These are phyloP conservation scores for Alternaria sp. DNA, from an alignment of 2,329 filamentous ascomycete species.

Conservation along the genomic window DNA sequence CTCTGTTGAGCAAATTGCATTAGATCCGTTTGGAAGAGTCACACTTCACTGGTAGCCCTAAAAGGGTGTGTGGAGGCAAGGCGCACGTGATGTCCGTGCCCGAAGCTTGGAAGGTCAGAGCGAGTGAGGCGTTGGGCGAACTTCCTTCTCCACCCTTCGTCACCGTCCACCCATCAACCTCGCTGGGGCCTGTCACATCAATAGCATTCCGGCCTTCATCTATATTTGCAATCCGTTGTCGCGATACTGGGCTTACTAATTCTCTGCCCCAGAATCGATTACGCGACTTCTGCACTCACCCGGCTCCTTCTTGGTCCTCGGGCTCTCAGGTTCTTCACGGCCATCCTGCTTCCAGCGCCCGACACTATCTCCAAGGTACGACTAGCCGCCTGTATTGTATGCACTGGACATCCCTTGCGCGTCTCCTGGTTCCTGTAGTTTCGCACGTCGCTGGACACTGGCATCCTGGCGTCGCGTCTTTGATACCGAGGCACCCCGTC, in stretches of 20 bases:
- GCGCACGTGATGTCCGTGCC: constrained; percentile 25
- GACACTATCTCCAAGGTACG: constrained; percentile 40
- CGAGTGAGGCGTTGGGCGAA: constrained; percentile 24
- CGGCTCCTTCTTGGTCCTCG: constrained; percentile 28
- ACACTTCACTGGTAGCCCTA: constrained; percentile 12
- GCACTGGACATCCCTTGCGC: constrained; percentile 32
- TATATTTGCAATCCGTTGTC: constrained; percentile 27
- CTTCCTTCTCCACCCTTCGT: constrained; percentile 25
- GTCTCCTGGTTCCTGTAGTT: constrained; percentile 37
- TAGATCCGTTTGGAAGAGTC: neutral
- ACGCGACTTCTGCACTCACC: constrained; percentile 22
- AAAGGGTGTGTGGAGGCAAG: neutral
- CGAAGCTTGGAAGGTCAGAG: constrained; percentile 9
- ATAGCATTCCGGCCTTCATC: constrained; percentile 30
- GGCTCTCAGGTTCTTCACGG: constrained; percentile 34
- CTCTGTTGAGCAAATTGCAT: neutral
- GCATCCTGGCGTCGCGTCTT: constrained; percentile 31
- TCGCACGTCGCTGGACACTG: constrained; percentile 37
- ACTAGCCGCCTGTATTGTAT: constrained; percentile 35
- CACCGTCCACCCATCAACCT: constrained; percentile 31
- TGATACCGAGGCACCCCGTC: constrained; percentile 20
- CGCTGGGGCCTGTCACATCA: constrained; percentile 32
- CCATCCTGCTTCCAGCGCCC: constrained; percentile 30
- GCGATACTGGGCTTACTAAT: constrained; percentile 28
- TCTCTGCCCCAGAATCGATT: constrained; percentile 10